Percentiles rank a stretch among this genome's conserved stretches.
Evolutionary conservation across 2,329 filamentous ascomycete genomes (phyloP).

Genomic region (Erysiphe pulchra): DNA sequence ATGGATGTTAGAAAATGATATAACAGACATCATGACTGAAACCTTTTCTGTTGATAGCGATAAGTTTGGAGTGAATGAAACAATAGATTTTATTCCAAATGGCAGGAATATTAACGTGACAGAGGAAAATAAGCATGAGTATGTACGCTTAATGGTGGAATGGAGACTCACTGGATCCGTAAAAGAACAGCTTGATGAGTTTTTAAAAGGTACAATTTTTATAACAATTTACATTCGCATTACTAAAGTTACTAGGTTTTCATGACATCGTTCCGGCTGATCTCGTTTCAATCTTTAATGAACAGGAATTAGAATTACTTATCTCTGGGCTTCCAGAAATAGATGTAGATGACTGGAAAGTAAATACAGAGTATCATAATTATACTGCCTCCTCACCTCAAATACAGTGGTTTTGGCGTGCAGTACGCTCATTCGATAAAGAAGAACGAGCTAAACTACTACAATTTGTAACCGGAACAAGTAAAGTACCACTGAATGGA

Average conservation of each 20-base stretch:
- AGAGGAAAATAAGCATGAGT: conserved; percentile 96
- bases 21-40: conserved; percentile 90
- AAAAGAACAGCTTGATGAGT: conserved; percentile 79
- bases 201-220: conserved; percentile 47
- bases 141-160: conserved; percentile 81
- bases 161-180: conserved; percentile 82
- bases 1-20: conserved; percentile 98
- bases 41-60: conserved; percentile 89
- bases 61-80: conserved; percentile 70
- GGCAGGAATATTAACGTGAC: conserved; percentile 84
- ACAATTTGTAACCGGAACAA: conserved; percentile 95
- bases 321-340: conserved; percentile 96
- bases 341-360: conserved; percentile 97
- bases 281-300: conserved; percentile 90
- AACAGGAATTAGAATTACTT: conserved; percentile 85
- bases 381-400: conserved; percentile 85
- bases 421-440: conserved; percentile 90
- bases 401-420: conserved; percentile 99
- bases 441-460: conserved; percentile 93
- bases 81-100: conserved; percentile 65
- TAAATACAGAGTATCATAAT: conserved; percentile 96
- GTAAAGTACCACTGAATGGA: conserved; percentile 91
- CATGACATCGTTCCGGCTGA: conserved; percentile 94
- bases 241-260: conserved; percentile 37
- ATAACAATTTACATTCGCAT: background rate